Evolutionary conservation across 2,329 filamentous ascomycete genomes (phyloP).

Genomic region (Diaporthe sp.): DNA sequence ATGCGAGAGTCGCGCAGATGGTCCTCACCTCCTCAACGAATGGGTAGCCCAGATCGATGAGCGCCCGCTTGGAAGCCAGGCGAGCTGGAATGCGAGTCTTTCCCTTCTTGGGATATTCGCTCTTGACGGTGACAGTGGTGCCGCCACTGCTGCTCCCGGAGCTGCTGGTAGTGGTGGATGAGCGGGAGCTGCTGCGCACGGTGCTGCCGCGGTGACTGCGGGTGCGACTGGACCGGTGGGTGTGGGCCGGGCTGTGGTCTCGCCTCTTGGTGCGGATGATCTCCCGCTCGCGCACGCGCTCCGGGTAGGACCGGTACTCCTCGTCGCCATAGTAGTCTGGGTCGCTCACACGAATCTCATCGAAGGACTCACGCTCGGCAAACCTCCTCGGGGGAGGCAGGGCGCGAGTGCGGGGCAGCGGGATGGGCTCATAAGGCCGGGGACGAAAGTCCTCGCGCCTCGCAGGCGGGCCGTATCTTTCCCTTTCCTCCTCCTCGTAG

Average conservation of each 20-base stretch:
- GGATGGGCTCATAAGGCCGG: conserved; percentile 71
- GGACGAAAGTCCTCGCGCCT: conserved; percentile 60
- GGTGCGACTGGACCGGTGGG: conserved; percentile 52
- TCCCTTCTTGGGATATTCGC: conserved; percentile 82
- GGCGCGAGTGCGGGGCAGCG: conserved; percentile 74
- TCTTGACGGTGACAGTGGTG: conserved; percentile 62
- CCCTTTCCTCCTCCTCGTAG: conserved; percentile 60
- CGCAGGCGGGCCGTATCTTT: conserved; percentile 72
- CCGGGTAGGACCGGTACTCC: conserved; percentile 73
- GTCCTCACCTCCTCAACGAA: conserved; percentile 83
- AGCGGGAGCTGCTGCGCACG: conserved; percentile 53
- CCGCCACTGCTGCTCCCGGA: conserved; percentile 62
- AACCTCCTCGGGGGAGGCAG: conserved; percentile 71
- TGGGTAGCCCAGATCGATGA: conserved; percentile 88
- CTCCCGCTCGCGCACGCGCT: conserved; percentile 73
- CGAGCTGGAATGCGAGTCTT: conserved; percentile 89
- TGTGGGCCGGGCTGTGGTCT: conserved; percentile 55
- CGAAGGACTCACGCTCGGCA: conserved; percentile 68
- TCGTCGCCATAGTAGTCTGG: conserved; percentile 79
- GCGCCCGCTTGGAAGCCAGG: conserved; percentile 82
- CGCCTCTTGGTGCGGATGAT: conserved; percentile 63
- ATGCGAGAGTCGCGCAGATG: background rate
- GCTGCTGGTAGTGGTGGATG: conserved; percentile 58
- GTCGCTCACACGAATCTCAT: conserved; percentile 77
- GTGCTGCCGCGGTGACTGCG: conserved; percentile 51